phyloP scores from a whole-genome alignment of 225 moss, liverwort and hornwort species.

The Anthoceros angustus region DNA sequence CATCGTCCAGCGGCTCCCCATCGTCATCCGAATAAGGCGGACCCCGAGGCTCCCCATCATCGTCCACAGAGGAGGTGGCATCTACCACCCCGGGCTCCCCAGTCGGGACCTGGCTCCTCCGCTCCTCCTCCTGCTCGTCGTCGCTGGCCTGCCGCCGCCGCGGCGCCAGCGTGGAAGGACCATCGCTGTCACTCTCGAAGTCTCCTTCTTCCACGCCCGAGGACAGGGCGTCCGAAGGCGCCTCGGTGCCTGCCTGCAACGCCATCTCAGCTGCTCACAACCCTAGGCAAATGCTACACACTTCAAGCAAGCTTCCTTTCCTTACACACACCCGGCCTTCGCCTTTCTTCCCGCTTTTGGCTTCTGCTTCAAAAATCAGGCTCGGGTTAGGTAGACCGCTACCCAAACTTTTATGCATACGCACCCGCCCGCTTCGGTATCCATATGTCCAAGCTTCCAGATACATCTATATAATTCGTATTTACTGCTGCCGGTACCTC shows the following conservation, averaged over 20 bases:
- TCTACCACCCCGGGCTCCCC: slow-evolving; percentile 24
- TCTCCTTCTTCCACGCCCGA: slow-evolving; percentile 88
- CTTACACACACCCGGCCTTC: no score
- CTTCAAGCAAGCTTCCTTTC: no score
- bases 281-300: no score
- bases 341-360: no score
- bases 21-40: slow-evolving; percentile 72
- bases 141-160: slow-evolving; percentile 89
- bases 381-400: no score
- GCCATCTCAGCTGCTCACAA: background rate
- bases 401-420: no score
- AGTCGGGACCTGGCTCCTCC: slow-evolving; percentile 5
- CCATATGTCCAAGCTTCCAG: no score
- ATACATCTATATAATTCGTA: no score
- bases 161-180: slow-evolving; percentile 64
- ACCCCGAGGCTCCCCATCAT: slow-evolving; percentile 23
- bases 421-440: no score
- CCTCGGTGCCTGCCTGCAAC: background rate
- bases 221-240: background rate
- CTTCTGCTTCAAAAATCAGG: no score
- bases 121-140: slow-evolving; percentile 27
- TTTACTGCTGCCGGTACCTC: no score
- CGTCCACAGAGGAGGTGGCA: slow-evolving; percentile 38
- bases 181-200: slow-evolving; percentile 96
- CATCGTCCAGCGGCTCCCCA: slow-evolving; percentile 33